Evolutionary conservation across 1,139 yeast species (phyloP).

Genomic region (Pichia sp.): DNA sequence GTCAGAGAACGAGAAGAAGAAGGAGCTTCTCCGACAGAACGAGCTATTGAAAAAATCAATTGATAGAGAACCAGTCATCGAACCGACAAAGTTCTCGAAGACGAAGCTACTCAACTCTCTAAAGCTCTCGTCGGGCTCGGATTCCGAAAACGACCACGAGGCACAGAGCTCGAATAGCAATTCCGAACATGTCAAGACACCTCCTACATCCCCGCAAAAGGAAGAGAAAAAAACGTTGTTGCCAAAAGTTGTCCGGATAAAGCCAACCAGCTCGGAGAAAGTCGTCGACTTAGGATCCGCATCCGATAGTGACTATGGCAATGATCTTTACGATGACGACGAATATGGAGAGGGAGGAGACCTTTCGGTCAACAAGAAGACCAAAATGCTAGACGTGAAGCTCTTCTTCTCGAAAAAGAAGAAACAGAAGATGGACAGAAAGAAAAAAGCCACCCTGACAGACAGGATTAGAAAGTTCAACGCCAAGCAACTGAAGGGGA

Average conservation of each 20-base stretch:
- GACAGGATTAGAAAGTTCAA: slow-evolving; percentile 20
- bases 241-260: background rate
- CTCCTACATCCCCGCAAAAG: slow-evolving; percentile 5
- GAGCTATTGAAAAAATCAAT: slow-evolving; percentile 25
- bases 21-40: slow-evolving; percentile 24
- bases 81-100: slow-evolving; percentile 24
- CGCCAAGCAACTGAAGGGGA: slow-evolving; percentile 20
- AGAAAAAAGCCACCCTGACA: slow-evolving; percentile 6
- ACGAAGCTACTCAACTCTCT: slow-evolving; percentile 21
- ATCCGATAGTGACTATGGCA: slow-evolving; percentile 7
- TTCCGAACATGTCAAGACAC: background rate
- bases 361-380: slow-evolving; percentile 4
- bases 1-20: slow-evolving; percentile 14
- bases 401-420: slow-evolving; percentile 12
- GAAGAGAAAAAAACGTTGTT: background rate
- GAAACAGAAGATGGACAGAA: slow-evolving; percentile 3
- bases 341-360: slow-evolving; percentile 2
- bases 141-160: slow-evolving; percentile 23
- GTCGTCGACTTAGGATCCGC: slow-evolving; percentile 7
- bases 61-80: slow-evolving; percentile 18
- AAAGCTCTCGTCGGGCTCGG: slow-evolving; percentile 21
- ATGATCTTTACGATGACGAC: slow-evolving; percentile 3
- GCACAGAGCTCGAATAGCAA: background rate
- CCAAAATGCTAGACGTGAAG: slow-evolving; percentile 14
- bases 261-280: background rate